Conservation (phyloP, 1,139 yeast genomes). For the Kodamaea arcana region DNA sequence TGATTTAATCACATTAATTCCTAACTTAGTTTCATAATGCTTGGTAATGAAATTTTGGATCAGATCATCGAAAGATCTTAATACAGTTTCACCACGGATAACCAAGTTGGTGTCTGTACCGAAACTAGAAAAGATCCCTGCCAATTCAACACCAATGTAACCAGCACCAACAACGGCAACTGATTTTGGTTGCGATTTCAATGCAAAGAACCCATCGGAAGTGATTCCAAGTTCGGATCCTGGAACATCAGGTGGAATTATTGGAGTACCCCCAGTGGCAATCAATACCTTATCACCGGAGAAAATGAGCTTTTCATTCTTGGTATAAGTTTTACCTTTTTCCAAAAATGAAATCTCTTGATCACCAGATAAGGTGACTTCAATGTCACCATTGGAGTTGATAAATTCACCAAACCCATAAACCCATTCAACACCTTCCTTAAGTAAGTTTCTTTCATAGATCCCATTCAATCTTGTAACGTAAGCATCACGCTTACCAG, state of each 20-base stretch:
- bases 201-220: slow-evolving; percentile 87
- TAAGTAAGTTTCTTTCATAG: slow-evolving; percentile 78
- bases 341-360: slow-evolving; percentile 37
- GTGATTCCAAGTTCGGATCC: slow-evolving; percentile 84
- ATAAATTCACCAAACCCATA: slow-evolving; percentile 85
- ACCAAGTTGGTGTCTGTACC: slow-evolving; percentile 86
- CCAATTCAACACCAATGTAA: slow-evolving; percentile 90
- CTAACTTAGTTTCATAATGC: slow-evolving; percentile 68
- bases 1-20: slow-evolving; percentile 72
- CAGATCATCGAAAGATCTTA: slow-evolving; percentile 80
- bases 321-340: slow-evolving; percentile 22
- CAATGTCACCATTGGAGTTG: slow-evolving; percentile 64
- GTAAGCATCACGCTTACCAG: slow-evolving; percentile 88
- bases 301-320: slow-evolving; percentile 55
- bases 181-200: slow-evolving; percentile 77
- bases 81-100: slow-evolving; percentile 85
- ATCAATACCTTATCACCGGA: slow-evolving; percentile 80
- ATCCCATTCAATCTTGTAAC: slow-evolving; percentile 84
- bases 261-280: slow-evolving; percentile 92
- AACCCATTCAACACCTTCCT: slow-evolving; percentile 83
- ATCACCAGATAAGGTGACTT: slow-evolving; percentile 54
- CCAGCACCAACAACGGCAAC: slow-evolving; percentile 98
- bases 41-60: slow-evolving; percentile 79
- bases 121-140: slow-evolving; percentile 87
- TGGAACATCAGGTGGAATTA: slow-evolving; percentile 63